Percentiles rank a stretch among this genome's conserved stretches.
phyloP scores from a whole-genome alignment of 2,329 filamentous ascomycete species.

The Pyrenophora graminea region DNA sequence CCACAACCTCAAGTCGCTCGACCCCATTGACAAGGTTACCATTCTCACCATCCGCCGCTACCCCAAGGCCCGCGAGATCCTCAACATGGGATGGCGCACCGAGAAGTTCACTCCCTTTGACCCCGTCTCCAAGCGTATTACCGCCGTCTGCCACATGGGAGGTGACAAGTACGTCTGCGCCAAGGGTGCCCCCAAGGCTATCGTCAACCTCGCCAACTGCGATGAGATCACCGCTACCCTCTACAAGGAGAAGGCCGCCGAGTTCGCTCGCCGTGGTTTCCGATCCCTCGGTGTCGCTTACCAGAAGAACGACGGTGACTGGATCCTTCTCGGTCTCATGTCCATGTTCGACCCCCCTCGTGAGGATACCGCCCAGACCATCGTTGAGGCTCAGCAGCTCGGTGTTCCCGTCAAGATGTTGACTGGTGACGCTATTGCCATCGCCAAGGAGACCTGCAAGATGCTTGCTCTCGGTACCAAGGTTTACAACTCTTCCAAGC shows the following conservation, averaged over 20 bases:
- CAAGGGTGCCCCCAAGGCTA: constrained; percentile 78
- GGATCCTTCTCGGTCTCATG: constrained; percentile 75
- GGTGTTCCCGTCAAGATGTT: constrained; percentile 81
- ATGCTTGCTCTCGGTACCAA: constrained; percentile 79
- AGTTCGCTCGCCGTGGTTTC: constrained; percentile 80
- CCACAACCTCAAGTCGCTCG: constrained; percentile 77
- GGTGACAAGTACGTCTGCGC: constrained; percentile 73
- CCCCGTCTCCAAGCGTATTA: constrained; percentile 80
- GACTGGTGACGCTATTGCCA: constrained; percentile 78
- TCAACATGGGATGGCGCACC: constrained; percentile 74
- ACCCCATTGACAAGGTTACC: constrained; percentile 79
- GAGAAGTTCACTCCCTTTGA: constrained; percentile 80
- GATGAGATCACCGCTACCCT: constrained; percentile 65
- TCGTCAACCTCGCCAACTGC: constrained; percentile 71
- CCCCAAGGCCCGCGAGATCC: constrained; percentile 76
- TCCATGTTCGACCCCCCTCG: constrained; percentile 81
- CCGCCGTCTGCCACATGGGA: constrained; percentile 69
- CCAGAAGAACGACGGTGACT: constrained; percentile 75
- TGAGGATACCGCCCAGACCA: constrained; percentile 78
- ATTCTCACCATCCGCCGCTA: constrained; percentile 76
- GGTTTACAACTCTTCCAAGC: constrained; percentile 79
- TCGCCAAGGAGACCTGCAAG: constrained; percentile 81
- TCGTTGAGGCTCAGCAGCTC: constrained; percentile 74
- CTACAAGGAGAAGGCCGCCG: constrained; percentile 73
- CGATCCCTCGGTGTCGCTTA: constrained; percentile 78